Conservation (phyloP, 768 basidiomycete species). For the Inosperma sp. region DNA sequence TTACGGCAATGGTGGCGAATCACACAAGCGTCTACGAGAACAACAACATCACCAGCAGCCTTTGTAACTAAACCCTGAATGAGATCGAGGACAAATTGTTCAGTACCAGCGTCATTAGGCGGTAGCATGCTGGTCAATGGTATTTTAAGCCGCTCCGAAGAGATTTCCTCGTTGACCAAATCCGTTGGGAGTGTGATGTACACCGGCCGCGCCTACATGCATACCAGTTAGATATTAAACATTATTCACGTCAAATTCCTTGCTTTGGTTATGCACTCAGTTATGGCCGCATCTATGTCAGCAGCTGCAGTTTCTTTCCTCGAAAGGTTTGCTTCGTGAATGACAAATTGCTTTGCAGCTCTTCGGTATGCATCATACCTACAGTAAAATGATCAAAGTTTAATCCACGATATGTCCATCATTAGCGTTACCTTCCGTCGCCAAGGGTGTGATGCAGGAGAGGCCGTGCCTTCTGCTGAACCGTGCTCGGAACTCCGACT, state of each 20-base stretch:
- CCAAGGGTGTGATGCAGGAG: slow-evolving; percentile 88
- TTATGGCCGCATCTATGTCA: slow-evolving; percentile 77
- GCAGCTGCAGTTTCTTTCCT: slow-evolving; percentile 50
- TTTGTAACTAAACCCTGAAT: slow-evolving; percentile 61
- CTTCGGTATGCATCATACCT: slow-evolving; percentile 79
- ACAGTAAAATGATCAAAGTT: not conserved
- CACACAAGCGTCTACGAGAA: slow-evolving; percentile 80
- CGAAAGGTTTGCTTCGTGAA: slow-evolving; percentile 58
- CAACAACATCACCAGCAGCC: slow-evolving; percentile 63
- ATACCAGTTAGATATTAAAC: not conserved
- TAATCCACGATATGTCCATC: not conserved
- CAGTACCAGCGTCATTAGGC: slow-evolving; percentile 51
- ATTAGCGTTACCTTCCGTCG: slow-evolving; percentile 53
- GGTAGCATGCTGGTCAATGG: slow-evolving; percentile 50
- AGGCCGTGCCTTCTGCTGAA: slow-evolving; percentile 64
- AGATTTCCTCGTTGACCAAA: slow-evolving; percentile 64
- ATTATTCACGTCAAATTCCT: slow-evolving; percentile 8
- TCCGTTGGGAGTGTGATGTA: slow-evolving; percentile 88
- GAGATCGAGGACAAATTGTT: slow-evolving; percentile 67
- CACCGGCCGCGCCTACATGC: slow-evolving; percentile 67
- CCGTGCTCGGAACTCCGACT: slow-evolving; percentile 75
- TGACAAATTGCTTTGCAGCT: slow-evolving; percentile 71
- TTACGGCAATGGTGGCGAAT: slow-evolving; percentile 63
- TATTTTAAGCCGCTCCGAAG: slow-evolving; percentile 55
- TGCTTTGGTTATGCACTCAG: slow-evolving; percentile 58